phyloP scores from a whole-genome alignment of 1,284 basidiomycete genomes.

The Moesziomyces parantarcticus region DNA sequence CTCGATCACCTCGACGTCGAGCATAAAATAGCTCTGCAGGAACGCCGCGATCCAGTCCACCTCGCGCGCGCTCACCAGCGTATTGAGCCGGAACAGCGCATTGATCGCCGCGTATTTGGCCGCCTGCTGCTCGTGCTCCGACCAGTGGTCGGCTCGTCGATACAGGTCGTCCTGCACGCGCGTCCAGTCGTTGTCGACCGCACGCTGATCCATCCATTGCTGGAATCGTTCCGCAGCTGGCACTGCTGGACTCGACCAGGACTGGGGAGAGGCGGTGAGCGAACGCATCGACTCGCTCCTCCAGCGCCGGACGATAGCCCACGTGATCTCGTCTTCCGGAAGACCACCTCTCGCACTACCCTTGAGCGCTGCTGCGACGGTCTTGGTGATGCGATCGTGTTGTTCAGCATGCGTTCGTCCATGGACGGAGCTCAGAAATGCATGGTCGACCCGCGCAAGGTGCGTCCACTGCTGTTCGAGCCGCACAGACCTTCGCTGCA shows the following conservation, averaged over 20 bases:
- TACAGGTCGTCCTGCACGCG: not conserved
- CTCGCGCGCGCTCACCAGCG: slow-evolving; percentile 20
- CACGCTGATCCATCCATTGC: slow-evolving; percentile 6
- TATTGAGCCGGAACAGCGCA: slow-evolving; percentile 33
- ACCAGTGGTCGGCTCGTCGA: slow-evolving; percentile 26
- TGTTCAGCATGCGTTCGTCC: slow-evolving; percentile 10
- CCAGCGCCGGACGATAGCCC: slow-evolving; percentile 18
- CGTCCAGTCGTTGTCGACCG: slow-evolving; percentile 30
- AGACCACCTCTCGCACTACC: not conserved
- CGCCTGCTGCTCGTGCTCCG: slow-evolving; percentile 36
- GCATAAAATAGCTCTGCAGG: slow-evolving; percentile 38
- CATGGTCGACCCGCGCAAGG: slow-evolving; percentile 12
- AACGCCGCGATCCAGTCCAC: slow-evolving; percentile 40
- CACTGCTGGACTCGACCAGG: not conserved
- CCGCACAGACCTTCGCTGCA: not conserved
- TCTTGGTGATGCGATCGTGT: slow-evolving; percentile 3
- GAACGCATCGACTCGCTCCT: slow-evolving; percentile 13
- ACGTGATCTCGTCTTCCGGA: slow-evolving; percentile 22
- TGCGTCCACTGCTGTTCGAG: slow-evolving; percentile 18
- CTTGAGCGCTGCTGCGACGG: not conserved
- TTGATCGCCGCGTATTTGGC: slow-evolving; percentile 48
- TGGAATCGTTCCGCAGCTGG: not conserved
- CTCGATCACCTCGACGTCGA: slow-evolving; percentile 38
- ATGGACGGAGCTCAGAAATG: slow-evolving; percentile 18
- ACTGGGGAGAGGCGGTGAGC: not conserved